Evolutionary conservation across 78 protist genomes (phyloP), one percentile per base, ranked within the genome.

Genomic region (Chrysochromulina tobinii): DNA sequence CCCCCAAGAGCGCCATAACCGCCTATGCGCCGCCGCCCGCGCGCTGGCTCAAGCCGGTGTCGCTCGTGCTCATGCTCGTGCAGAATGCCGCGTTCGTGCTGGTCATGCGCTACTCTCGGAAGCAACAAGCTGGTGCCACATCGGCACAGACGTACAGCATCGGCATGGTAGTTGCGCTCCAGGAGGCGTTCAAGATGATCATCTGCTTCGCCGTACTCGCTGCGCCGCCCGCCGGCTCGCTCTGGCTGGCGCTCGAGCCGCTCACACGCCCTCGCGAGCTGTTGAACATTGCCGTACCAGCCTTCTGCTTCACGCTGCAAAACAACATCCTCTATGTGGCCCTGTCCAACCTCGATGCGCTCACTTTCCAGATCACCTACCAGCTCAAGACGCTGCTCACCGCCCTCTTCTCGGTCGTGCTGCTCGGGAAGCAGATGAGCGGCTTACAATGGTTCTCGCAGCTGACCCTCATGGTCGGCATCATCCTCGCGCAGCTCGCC

Each of bases 291-390:
- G 57, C 66, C n/a, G 92, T 96, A 4, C 97, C 97, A 1, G 94
- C 96, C 0, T 20, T 23, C 1, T 68, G 94, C 48, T 96, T 93
- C 91, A 92, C 94, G 20, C 53, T 96, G 3, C 97, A 96, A 69
- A 94, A 93, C 83, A 94, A 93, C 79, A 75, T 96, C 9, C 96
- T 86, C 55, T 96, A 69, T 61, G 73, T 96, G 23, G 97, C 96
- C 11, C 88, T 85, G n/a, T 61, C 91, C 15, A 91, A 96, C 87
- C 92, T 96, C 12, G 95, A 95, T 18, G 81, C 95, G 0, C 95
- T 93, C 20, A 51, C 83, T 12, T 94, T 87, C 87, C 87, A 79
- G 61, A 54, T 79, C 64, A 23, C 17, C 18, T 79, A 79, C 61
- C 87, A 79, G 87, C 51, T 79, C 51, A 79, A 79, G 87, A 79